Percentiles rank a stretch among this genome's conserved stretches.
phyloP scores from a whole-genome alignment of 1,284 basidiomycete genomes.

The Cryptococcus sp. region DNA sequence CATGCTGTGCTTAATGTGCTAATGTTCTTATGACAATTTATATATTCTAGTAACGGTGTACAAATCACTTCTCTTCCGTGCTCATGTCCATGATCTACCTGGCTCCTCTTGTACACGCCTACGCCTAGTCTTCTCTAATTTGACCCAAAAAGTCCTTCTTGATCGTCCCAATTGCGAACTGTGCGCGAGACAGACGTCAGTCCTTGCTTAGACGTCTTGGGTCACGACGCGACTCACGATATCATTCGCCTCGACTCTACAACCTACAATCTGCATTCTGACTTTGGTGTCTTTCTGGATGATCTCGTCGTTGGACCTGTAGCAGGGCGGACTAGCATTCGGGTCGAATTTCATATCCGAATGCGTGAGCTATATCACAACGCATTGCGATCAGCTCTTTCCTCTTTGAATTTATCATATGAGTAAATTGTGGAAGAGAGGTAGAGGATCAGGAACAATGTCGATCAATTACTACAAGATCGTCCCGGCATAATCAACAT shows the following conservation, averaged over 20 bases:
- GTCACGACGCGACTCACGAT: constrained; percentile 65
- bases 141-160: constrained; percentile 93
- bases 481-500: constrained; percentile 54
- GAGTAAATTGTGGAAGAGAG: constrained; percentile 7
- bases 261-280: constrained; percentile 93
- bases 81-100: neutral
- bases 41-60: neutral
- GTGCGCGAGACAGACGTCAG: constrained; percentile 6
- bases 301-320: constrained; percentile 85
- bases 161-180: constrained; percentile 92
- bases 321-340: constrained; percentile 87
- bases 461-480: constrained; percentile 55
- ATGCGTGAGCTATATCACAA: constrained; percentile 73
- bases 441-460: constrained; percentile 36
- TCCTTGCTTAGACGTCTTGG: neutral
- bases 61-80: neutral
- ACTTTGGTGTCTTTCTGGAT: constrained; percentile 93
- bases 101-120: neutral
- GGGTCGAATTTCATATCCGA: constrained; percentile 91
- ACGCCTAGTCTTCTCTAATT: constrained; percentile 56
- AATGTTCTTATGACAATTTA: neutral
- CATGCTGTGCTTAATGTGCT: neutral
- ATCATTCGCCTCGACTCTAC: constrained; percentile 94
- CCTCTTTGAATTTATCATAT: neutral
- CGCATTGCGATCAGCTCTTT: constrained; percentile 10